phyloP scores from a whole-genome alignment of 441 rosid genomes.

The Gossypium aridum region DNA sequence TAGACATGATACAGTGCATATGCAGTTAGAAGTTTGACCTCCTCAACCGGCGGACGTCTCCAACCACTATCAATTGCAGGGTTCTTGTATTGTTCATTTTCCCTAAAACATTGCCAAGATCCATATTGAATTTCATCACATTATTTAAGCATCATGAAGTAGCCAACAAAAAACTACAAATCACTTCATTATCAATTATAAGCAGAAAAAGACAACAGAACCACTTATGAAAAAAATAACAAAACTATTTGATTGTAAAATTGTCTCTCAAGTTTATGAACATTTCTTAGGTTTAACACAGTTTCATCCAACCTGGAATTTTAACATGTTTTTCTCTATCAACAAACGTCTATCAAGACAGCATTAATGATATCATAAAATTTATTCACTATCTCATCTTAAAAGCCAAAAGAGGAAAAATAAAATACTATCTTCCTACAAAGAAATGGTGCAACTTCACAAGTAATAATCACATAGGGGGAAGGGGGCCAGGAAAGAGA shows the following conservation, averaged over 20 bases:
- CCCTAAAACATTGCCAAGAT: conserved; percentile 42
- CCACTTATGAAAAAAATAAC: background rate
- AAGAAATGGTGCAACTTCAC: conserved; percentile 7
- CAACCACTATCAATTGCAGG: conserved; percentile 43
- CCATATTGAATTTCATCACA: conserved; percentile 11
- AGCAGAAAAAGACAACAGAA: background rate
- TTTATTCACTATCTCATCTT: background rate
- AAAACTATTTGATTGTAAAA: background rate
- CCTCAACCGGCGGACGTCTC: conserved; percentile 83
- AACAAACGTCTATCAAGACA: background rate
- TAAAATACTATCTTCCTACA: background rate
- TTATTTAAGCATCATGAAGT: conserved; percentile 1
- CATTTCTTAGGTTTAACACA: background rate
- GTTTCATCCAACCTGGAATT: conserved; percentile 1
- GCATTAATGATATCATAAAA: background rate
- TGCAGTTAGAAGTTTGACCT: conserved; percentile 42
- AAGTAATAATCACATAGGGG: background rate
- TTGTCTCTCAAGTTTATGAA: conserved; percentile 1
- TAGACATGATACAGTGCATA: conserved; percentile 6
- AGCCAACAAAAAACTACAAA: background rate
- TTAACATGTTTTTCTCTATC: background rate
- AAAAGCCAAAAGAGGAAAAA: background rate
- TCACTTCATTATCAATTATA: background rate
- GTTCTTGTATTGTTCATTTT: conserved; percentile 77
- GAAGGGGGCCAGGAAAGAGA: background rate